phyloP scores from a whole-genome alignment of 345 rosid species.

The Eucalyptus melliodora region DNA sequence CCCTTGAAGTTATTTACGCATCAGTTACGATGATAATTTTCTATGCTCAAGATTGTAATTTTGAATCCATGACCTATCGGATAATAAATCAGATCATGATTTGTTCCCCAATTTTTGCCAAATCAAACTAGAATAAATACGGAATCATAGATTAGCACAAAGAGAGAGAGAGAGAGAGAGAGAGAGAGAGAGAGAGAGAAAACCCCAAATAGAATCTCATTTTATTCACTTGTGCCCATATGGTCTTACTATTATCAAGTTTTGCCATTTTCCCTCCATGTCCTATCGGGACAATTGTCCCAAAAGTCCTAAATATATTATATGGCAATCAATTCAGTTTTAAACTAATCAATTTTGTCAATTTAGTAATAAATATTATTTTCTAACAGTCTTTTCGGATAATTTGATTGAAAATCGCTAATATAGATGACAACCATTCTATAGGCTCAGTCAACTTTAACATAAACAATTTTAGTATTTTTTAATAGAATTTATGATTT shows the following conservation, averaged over 20 bases:
- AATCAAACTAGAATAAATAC: not conserved
- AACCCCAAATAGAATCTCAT: not conserved
- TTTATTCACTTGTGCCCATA: not conserved
- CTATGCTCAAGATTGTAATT: not conserved
- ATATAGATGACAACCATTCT: too few species aligned
- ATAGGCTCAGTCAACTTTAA: too few species aligned
- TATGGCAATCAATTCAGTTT: too few species aligned
- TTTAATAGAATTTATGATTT: too few species aligned
- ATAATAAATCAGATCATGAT: not conserved
- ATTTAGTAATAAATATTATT: too few species aligned
- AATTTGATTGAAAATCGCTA: too few species aligned
- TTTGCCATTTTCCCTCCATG: not conserved
- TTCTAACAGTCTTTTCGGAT: too few species aligned
- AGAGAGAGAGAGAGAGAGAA: too few species aligned
- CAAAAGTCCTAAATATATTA: too few species aligned
- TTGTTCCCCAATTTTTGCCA: not conserved
- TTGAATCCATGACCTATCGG: not conserved
- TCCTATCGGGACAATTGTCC: not conserved
- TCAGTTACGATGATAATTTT: not conserved
- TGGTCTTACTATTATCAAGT: not conserved
- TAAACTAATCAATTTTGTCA: too few species aligned
- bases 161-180: not conserved
- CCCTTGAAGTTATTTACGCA: too few species aligned
- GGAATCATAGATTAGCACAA: not conserved
- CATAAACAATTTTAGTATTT: too few species aligned